Percentiles rank a stretch among this genome's conserved stretches.
These are phyloP conservation scores for Fraxinus nigra DNA, from an alignment of 305 asterid species.

Conservation along the genomic window DNA sequence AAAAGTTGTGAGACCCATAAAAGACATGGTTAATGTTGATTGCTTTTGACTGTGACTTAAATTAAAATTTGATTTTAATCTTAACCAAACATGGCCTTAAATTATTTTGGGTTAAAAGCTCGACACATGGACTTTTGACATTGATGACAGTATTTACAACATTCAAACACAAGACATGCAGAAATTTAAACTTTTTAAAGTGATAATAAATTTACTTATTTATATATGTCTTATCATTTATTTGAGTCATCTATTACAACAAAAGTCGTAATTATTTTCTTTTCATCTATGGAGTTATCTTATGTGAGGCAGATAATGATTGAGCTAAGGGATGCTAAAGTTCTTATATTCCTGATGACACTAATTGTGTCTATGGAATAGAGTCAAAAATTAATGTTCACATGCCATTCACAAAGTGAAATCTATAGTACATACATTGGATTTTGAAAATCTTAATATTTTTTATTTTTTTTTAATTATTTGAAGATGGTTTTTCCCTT, in stretches of 20 bases:
- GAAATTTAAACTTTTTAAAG: neutral
- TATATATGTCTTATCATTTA: neutral
- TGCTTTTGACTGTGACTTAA: too few species aligned
- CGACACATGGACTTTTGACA: neutral
- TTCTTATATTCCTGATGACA: slow-evolving; percentile 5
- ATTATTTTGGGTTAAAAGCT: neutral
- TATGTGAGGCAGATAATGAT: slow-evolving; percentile 8
- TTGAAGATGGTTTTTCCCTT: neutral
- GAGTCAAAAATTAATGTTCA: neutral
- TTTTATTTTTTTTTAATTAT: neutral
- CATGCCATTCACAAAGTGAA: neutral
- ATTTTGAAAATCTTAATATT: neutral
- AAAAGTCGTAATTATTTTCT: neutral
- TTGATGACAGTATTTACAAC: neutral
- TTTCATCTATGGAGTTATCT: neutral
- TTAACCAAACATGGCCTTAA: neutral
- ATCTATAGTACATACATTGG: neutral
- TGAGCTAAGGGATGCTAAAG: neutral
- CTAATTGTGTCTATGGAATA: neutral
- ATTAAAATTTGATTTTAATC: too few species aligned
- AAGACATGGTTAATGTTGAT: too few species aligned
- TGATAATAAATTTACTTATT: neutral
- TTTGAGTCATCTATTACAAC: too few species aligned
- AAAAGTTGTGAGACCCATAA: too few species aligned
- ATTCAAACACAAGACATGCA: neutral